Percentiles rank a stretch among this genome's conserved stretches.
Conservation (phyloP, 2,329 filamentous ascomycete species). For the Trichoderma sp. region DNA sequence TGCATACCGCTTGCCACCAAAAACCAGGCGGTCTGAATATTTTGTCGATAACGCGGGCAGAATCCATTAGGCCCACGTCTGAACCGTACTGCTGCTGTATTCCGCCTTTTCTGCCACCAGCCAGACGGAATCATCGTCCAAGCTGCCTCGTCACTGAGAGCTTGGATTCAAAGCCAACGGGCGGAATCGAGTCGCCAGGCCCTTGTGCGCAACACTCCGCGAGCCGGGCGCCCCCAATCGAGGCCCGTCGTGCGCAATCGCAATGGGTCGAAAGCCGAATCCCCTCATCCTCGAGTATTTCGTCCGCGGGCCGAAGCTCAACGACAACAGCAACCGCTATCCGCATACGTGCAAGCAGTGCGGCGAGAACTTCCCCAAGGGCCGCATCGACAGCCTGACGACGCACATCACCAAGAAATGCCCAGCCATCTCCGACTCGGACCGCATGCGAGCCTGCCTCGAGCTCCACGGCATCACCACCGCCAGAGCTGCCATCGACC, state of each 20-base stretch:
- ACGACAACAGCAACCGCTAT: constrained; percentile 88
- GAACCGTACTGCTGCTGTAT: constrained; percentile 15
- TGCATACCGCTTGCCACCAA: constrained; percentile 10
- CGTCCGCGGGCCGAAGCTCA: constrained; percentile 78
- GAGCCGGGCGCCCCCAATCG: constrained; percentile 30
- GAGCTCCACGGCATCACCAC: constrained; percentile 69
- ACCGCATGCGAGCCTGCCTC: constrained; percentile 72
- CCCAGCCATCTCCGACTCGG: constrained; percentile 70
- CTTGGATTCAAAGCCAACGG: not conserved
- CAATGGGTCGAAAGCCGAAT: constrained; percentile 82
- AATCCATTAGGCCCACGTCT: constrained; percentile 28
- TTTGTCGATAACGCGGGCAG: constrained; percentile 38
- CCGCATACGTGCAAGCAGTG: constrained; percentile 87
- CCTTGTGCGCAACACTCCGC: constrained; percentile 23
- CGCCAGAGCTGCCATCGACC: constrained; percentile 37
- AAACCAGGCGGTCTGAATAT: constrained; percentile 34
- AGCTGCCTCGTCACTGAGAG: not conserved
- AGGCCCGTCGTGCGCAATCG: constrained; percentile 48
- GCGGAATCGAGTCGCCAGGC: constrained; percentile 16
- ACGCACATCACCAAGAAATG: constrained; percentile 85
- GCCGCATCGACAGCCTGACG: constrained; percentile 77
- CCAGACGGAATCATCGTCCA: not conserved
- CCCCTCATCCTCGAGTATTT: constrained; percentile 86
- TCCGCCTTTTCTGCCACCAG: constrained; percentile 17
- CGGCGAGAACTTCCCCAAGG: constrained; percentile 86